phyloP scores from a whole-genome alignment of 2,329 filamentous ascomycete genomes.

The Ophiocordyceps unilateralis region DNA sequence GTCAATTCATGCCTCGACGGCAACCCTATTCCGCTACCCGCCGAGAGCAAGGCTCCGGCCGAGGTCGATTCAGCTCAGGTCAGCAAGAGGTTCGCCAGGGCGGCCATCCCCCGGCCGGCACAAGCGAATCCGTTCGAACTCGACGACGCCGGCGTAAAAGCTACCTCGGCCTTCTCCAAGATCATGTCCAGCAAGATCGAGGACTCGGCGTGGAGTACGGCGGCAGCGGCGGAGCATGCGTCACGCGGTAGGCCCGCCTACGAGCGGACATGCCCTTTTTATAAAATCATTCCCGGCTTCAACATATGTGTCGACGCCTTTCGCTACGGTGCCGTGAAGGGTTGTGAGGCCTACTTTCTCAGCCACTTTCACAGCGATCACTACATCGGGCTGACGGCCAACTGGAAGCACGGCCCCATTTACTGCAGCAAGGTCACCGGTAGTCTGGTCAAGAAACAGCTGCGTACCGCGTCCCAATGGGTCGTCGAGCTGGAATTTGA shows the following conservation, averaged over 20 bases:
- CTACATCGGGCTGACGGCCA: slow-evolving; percentile 77
- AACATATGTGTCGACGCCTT: slow-evolving; percentile 93
- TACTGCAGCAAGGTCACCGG: slow-evolving; percentile 90
- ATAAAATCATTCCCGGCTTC: slow-evolving; percentile 92
- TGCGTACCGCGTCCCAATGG: slow-evolving; percentile 73
- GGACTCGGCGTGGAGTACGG: slow-evolving; percentile 74
- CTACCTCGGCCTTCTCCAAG: slow-evolving; percentile 64
- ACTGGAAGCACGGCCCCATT: slow-evolving; percentile 85
- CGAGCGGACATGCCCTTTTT: slow-evolving; percentile 86
- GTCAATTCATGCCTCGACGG: slow-evolving; percentile 91
- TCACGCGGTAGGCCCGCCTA: slow-evolving; percentile 75
- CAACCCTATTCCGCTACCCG: slow-evolving; percentile 42
- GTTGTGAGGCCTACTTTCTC: slow-evolving; percentile 86
- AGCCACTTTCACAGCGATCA: slow-evolving; percentile 98
- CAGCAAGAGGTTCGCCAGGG: slow-evolving; percentile 46
- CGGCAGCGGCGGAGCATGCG: slow-evolving; percentile 61
- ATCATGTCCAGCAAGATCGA: slow-evolving; percentile 89
- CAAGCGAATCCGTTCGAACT: slow-evolving; percentile 64
- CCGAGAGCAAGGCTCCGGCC: slow-evolving; percentile 5
- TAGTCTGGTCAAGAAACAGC: slow-evolving; percentile 72
- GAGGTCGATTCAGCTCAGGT: slow-evolving; percentile 20
- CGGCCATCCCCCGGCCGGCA: slow-evolving; percentile 56
- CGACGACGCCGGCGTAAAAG: slow-evolving; percentile 17
- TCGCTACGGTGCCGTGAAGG: slow-evolving; percentile 81
- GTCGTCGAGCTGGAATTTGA: slow-evolving; percentile 79